Evolutionary conservation across 257 asterid genomes (phyloP).

Genomic region (Cinchona pubescens): DNA sequence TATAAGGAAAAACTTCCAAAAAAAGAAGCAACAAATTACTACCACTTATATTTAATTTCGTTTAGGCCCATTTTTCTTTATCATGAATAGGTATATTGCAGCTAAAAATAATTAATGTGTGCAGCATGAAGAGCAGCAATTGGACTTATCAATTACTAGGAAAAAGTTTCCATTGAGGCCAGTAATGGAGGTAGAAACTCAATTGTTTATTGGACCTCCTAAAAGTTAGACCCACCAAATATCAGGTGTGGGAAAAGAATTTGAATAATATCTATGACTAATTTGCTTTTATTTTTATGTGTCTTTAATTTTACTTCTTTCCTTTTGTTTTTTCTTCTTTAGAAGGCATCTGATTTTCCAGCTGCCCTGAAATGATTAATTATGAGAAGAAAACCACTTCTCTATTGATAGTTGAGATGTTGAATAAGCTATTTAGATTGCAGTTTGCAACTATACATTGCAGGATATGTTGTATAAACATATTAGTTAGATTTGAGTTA

Average conservation of each 20-base stretch:
- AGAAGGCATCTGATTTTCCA: not conserved
- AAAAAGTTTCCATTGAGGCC: constrained; percentile 15
- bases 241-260: not conserved
- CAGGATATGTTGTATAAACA: not conserved
- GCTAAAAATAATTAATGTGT: not conserved
- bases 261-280: not conserved
- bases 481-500: not conserved
- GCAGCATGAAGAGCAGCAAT: constrained; percentile 28
- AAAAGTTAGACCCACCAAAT: not conserved
- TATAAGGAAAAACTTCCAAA: not conserved
- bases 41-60: not conserved
- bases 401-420: not conserved
- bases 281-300: not conserved
- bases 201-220: constrained; percentile 48
- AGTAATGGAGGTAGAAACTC: constrained; percentile 43
- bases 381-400: not conserved
- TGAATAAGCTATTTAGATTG: not conserved
- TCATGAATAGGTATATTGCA: not conserved
- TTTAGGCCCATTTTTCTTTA: not conserved
- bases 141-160: constrained; percentile 26
- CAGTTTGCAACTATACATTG: too few relatives aligned
- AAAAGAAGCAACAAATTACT: too few relatives aligned
- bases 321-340: too few relatives aligned
- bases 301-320: not conserved
- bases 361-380: not conserved